A percentile compares a stretch with the other conserved stretches of the same genome.
Conservation (phyloP, 345 rosid genomes). For the Linum lewisii region DNA sequence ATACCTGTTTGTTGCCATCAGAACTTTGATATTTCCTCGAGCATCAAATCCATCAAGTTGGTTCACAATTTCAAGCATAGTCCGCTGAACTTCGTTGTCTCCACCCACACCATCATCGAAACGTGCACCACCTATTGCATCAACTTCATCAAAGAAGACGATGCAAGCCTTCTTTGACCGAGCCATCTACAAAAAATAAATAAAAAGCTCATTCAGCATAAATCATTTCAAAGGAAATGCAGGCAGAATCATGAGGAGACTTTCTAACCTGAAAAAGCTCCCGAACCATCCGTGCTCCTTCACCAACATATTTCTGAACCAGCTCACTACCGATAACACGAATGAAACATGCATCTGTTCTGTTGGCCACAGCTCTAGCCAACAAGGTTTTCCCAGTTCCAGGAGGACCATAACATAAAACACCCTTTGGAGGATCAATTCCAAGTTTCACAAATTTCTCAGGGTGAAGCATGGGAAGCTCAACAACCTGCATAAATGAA, state of each 20-base stretch:
- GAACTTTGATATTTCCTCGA: constrained; percentile 95
- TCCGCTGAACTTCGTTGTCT: constrained; percentile 71
- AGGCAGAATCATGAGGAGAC: no score
- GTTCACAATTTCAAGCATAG: constrained; percentile 85
- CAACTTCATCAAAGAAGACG: constrained; percentile 78
- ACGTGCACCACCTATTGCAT: constrained; percentile 82
- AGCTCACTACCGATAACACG: constrained; percentile 98
- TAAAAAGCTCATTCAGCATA: background rate
- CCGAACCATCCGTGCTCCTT: constrained; percentile 98
- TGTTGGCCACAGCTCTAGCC: constrained; percentile 86
- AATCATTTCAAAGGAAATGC: no score
- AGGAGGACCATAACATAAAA: constrained; percentile 58
- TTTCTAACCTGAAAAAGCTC: constrained; percentile 84
- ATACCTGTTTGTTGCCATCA: constrained; percentile 99
- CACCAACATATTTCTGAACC: constrained; percentile 97
- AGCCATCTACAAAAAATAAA: constrained; percentile 52
- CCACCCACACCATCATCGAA: constrained; percentile 83
- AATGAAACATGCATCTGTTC: constrained; percentile 98
- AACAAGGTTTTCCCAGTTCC: no score
- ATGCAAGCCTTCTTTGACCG: constrained; percentile 82
- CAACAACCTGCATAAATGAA: constrained; percentile 59
- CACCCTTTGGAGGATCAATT: constrained; percentile 98
- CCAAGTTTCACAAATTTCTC: constrained; percentile 99
- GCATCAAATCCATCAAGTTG: constrained; percentile 92
- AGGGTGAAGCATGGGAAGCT: constrained; percentile 98